phyloP scores from a whole-genome alignment of 1,284 basidiomycete species.

The Lentinula novae-zelandiae region DNA sequence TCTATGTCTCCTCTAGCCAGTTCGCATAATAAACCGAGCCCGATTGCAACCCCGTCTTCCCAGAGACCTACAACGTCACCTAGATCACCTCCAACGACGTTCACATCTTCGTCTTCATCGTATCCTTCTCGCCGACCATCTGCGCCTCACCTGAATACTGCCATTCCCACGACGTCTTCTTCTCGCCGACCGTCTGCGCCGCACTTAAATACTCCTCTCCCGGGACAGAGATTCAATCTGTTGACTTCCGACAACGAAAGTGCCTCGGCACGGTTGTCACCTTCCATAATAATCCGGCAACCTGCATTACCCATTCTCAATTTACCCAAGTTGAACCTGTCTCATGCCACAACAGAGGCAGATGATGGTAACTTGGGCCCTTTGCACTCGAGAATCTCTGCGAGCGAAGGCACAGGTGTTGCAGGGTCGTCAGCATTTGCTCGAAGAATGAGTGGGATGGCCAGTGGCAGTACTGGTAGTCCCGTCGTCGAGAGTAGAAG shows the following conservation, averaged over 20 bases:
- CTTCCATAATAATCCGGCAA: slow-evolving; percentile 44
- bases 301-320: slow-evolving; percentile 47
- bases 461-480: neutral
- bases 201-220: slow-evolving; percentile 12
- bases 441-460: neutral
- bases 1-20: neutral
- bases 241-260: slow-evolving; percentile 14
- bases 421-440: neutral
- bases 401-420: neutral
- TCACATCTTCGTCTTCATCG: neutral
- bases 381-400: neutral
- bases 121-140: neutral
- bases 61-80: neutral
- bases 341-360: slow-evolving; percentile 11
- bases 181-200: slow-evolving; percentile 22
- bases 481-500: neutral
- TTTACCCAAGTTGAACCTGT: slow-evolving; percentile 41
- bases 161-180: slow-evolving; percentile 2
- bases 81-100: neutral
- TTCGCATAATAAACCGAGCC: neutral
- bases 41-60: neutral
- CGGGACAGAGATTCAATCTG: slow-evolving; percentile 14
- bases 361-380: neutral
- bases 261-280: slow-evolving; percentile 43
- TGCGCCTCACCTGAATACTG: neutral